A percentile compares a stretch with the other conserved stretches of the same genome.
phyloP scores from a whole-genome alignment of 2,329 filamentous ascomycete species.

The Aspergillus floridensis region DNA sequence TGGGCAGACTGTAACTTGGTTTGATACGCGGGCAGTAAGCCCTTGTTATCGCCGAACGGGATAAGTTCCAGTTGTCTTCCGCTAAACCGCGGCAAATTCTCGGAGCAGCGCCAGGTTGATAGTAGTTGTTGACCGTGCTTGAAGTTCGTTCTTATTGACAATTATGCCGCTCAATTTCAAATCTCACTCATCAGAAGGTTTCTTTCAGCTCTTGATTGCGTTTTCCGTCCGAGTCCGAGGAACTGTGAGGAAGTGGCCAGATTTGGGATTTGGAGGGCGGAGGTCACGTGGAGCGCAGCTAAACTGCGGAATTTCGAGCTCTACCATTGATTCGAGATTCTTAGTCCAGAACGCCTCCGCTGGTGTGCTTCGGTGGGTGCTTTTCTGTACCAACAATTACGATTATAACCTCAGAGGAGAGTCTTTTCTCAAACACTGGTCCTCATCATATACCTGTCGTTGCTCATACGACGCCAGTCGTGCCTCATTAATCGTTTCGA shows the following conservation, averaged over 20 bases:
- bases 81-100: slow-evolving; percentile 3
- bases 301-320: slow-evolving; percentile 23
- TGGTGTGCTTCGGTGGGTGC: slow-evolving; percentile 14
- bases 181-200: neutral
- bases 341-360: slow-evolving; percentile 14
- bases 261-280: slow-evolving; percentile 2
- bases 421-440: neutral
- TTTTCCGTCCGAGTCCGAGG: neutral
- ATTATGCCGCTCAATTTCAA: neutral
- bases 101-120: neutral
- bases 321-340: slow-evolving; percentile 19
- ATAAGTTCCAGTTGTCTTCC: neutral
- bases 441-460: neutral
- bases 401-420: neutral
- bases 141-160: neutral
- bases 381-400: slow-evolving; percentile 2
- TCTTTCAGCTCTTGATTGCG: neutral
- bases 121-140: neutral
- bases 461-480: neutral
- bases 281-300: slow-evolving; percentile 23
- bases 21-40: neutral
- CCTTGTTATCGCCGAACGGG: neutral
- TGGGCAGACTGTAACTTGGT: neutral
- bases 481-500: neutral
- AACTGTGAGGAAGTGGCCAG: neutral